Conservation (phyloP, 441 rosid genomes). For the Gossypium trilobum region DNA sequence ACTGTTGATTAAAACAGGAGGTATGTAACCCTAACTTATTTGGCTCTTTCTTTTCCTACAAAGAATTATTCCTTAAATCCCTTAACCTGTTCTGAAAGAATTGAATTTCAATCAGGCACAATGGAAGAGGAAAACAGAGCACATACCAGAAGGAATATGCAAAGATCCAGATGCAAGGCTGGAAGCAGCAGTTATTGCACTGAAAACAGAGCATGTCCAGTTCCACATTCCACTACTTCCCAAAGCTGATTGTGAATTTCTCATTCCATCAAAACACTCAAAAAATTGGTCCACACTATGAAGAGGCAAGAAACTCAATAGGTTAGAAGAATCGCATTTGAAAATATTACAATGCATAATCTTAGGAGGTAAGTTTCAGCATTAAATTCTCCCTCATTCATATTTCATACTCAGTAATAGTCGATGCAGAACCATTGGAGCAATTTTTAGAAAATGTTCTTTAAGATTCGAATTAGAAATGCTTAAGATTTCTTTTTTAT, state of each 20-base stretch:
- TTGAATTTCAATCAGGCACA: conserved; percentile 2
- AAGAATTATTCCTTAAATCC: conserved; percentile 10
- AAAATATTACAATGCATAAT: neutral
- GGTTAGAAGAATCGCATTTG: conserved; percentile 13
- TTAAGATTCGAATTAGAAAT: neutral
- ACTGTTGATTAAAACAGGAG: neutral
- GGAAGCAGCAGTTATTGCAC: conserved; percentile 96
- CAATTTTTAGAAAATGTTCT: neutral
- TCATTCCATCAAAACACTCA: conserved; percentile 90
- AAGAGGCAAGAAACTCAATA: conserved; percentile 19
- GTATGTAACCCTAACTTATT: neutral
- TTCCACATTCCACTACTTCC: conserved; percentile 97
- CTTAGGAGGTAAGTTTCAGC: neutral
- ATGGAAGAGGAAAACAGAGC: conserved; percentile 5
- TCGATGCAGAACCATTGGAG: neutral
- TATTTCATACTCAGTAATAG: neutral
- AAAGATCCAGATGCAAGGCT: conserved; percentile 96
- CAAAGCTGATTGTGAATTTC: conserved; percentile 74
- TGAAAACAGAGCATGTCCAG: conserved; percentile 94
- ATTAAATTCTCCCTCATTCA: neutral
- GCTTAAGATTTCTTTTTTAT: neutral
- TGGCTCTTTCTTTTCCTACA: neutral
- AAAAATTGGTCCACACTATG: conserved; percentile 92
- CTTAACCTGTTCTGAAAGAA: neutral
- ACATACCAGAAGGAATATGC: conserved; percentile 70